Conservation (phyloP, 2,329 filamentous ascomycete species). For the Talaromyces sp. region DNA sequence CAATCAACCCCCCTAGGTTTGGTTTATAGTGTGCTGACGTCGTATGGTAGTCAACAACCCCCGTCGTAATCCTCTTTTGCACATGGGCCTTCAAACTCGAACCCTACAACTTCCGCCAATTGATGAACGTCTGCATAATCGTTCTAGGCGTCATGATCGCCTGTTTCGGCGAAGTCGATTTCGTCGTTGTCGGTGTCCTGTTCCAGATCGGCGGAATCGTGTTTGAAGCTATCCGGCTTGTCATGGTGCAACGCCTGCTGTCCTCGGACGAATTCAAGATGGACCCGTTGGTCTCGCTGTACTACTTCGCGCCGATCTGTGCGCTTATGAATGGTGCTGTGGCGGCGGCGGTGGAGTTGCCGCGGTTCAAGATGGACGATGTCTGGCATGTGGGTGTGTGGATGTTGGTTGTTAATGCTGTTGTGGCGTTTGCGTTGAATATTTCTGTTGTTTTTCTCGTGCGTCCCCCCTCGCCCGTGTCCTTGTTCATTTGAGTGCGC, state of each 20-base stretch:
- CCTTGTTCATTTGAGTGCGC: neutral
- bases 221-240: constrained; percentile 76
- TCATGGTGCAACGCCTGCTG: constrained; percentile 82
- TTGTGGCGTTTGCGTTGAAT: constrained; percentile 75
- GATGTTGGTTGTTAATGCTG: constrained; percentile 68
- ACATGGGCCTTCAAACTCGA: constrained; percentile 85
- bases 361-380: constrained; percentile 64
- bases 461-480: constrained; percentile 41
- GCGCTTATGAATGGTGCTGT: constrained; percentile 75
- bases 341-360: constrained; percentile 66
- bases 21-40: constrained; percentile 19
- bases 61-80: constrained; percentile 85
- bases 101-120: constrained; percentile 77
- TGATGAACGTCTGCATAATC: constrained; percentile 91
- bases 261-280: constrained; percentile 78
- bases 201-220: constrained; percentile 73
- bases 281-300: constrained; percentile 82
- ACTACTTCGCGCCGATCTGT: constrained; percentile 86
- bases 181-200: constrained; percentile 63
- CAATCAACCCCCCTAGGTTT: no score
- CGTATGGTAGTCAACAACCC: constrained; percentile 73
- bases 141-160: constrained; percentile 93
- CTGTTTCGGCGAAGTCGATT: constrained; percentile 92
- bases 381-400: constrained; percentile 64
- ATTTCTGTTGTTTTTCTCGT: constrained; percentile 81